A percentile compares a stretch with the other conserved stretches of the same genome.
Evolutionary conservation across 192 early-diverging fungal species (phyloP).

Genomic region (Umbelopsis sp.): DNA sequence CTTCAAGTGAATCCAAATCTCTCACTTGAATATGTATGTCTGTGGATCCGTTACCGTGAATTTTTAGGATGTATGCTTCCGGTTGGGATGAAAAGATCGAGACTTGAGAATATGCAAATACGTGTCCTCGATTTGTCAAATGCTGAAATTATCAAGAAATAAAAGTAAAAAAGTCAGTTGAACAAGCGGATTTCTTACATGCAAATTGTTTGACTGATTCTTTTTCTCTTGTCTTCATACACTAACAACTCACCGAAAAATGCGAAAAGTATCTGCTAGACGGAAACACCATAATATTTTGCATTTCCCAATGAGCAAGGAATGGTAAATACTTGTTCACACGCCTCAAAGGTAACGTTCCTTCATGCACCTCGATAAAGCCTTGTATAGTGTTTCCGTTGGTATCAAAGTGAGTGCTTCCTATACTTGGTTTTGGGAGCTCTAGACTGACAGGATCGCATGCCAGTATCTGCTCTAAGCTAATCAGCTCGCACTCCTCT

Average conservation of each 20-base stretch:
- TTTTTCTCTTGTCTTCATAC: too few species aligned
- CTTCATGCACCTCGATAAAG: constrained; percentile 40
- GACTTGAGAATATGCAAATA: constrained; percentile 20
- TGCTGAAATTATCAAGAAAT: background rate
- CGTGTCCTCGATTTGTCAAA: constrained; percentile 9
- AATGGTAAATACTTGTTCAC: constrained; percentile 43
- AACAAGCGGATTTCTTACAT: too few species aligned
- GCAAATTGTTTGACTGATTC: too few species aligned
- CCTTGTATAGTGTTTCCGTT: constrained; percentile 1
- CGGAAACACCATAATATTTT: constrained; percentile 47
- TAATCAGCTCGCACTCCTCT: background rate
- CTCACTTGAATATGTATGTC: constrained; percentile 24
- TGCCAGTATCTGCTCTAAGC: constrained; percentile 6
- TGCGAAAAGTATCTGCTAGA: constrained; percentile 40
- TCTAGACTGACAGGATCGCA: background rate
- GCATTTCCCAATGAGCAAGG: constrained; percentile 51
- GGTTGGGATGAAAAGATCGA: background rate
- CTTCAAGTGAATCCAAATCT: background rate
- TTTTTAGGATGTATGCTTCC: constrained; percentile 13
- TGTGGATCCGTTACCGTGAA: constrained; percentile 12
- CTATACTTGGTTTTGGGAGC: constrained; percentile 10
- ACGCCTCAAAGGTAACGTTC: constrained; percentile 44
- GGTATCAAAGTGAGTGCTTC: background rate
- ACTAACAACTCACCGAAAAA: constrained; percentile 33
- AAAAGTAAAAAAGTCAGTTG: background rate